Evolutionary conservation across 2,329 filamentous ascomycete species (phyloP), one percentile per base, ranked within the genome.

Genomic region (Aspergillus ruber): DNA sequence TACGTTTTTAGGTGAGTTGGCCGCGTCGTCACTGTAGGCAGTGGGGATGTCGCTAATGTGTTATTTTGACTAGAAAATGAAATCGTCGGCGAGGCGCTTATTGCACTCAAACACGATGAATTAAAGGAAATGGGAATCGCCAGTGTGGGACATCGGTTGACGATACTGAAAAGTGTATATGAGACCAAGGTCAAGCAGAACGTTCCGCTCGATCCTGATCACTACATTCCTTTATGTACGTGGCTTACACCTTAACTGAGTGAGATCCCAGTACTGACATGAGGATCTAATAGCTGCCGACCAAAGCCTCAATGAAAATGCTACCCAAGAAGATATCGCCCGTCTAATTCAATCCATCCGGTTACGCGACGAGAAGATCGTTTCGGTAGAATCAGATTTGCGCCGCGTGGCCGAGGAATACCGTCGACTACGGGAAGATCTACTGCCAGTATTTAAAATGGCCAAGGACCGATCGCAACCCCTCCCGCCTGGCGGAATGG

Each of bases 161-260:
- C 90, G 18, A 94, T 98, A 49, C 78, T 98, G 49, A 97, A 96
- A 73, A 90, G 84, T 60, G 90, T 97, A 46, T 97, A 96, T 72
- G 90, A 97, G 63, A 85, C 93, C 63, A 98, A 98, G 74, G 85
- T 91, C 67, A 89, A 89, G 55, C 90, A 96, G 63, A 90, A 95
- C 60, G 82, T 97, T 50, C 86, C 88, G 13, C 81, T 96, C 59
- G 91, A 97, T 64, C 84, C 85, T 52, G 91, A 96, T 61, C 88
- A 97, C 68, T 98, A 96, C 66, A 80, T 96, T 44, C 93, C 93
- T 33, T 76, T 93, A 44, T 93, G 90, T 95, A 84, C 60, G 86
- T 75, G 25, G 17, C 17, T 29, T 17, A 25, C 18, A 41, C 36
- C 17, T 18, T 9, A 18, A 18, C 3, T 10, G 17, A 20, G 7